Percentiles rank a stretch among this genome's conserved stretches.
Evolutionary conservation across 2,329 filamentous ascomycete genomes (phyloP).

Genomic region (Apiospora phragmitis): DNA sequence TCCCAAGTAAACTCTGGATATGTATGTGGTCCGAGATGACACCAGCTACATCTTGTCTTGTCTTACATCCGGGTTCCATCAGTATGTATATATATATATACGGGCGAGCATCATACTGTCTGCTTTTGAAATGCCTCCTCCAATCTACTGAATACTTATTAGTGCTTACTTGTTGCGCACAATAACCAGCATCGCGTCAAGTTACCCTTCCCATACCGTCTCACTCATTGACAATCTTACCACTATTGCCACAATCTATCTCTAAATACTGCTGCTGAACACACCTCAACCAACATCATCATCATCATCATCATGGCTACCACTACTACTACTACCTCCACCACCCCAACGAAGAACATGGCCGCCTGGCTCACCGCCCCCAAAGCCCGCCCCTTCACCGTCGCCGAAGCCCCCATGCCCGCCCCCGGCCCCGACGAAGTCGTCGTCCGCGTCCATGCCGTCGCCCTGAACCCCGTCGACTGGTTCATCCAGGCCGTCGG

Average conservation of each 20-base stretch:
- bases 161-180: neutral
- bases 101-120: neutral
- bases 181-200: neutral
- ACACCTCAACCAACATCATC: neutral
- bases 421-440: slow-evolving; percentile 20
- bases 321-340: neutral
- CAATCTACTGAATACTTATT: neutral
- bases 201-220: neutral
- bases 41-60: neutral
- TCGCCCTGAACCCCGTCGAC: slow-evolving; percentile 36
- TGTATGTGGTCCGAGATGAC: neutral
- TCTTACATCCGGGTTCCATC: neutral
- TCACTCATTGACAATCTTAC: too few relatives aligned
- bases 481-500: slow-evolving; percentile 30
- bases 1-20: neutral
- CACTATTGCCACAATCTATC: too few relatives aligned
- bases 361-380: slow-evolving; percentile 5
- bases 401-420: neutral
- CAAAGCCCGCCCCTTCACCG: neutral
- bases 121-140: neutral
- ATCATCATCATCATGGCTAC: neutral
- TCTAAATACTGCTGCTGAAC: too few relatives aligned
- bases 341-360: neutral
- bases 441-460: slow-evolving; percentile 28
- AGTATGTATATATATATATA: neutral